Conservation (phyloP, 257 asterid species). For the Nicotiana attenuata region DNA sequence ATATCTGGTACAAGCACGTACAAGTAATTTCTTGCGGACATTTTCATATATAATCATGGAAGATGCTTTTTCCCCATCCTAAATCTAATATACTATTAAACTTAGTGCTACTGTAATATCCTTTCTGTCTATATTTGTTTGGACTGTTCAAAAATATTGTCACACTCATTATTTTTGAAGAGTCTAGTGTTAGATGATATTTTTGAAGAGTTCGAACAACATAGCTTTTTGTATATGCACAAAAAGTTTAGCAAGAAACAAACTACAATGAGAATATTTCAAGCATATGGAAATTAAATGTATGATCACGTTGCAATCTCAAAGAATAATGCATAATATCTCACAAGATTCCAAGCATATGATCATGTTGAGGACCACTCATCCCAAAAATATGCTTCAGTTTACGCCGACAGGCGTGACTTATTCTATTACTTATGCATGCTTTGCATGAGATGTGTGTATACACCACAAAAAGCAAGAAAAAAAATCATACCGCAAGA, state of each 20-base stretch:
- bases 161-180: neutral
- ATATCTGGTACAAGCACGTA: neutral
- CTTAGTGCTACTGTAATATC: neutral
- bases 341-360: neutral
- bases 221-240: neutral
- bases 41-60: neutral
- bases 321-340: conserved; percentile 5
- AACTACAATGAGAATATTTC: neutral
- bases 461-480: neutral
- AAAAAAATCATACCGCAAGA: neutral
- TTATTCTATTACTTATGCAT: conserved; percentile 11
- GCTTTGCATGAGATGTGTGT: conserved; percentile 8
- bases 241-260: neutral
- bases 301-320: neutral
- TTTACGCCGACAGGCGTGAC: conserved; percentile 9
- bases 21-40: neutral
- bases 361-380: conserved; percentile 1
- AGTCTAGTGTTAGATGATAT: no score
- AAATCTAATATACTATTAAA: neutral
- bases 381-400: conserved; percentile 6
- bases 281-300: neutral
- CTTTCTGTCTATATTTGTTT: no score
- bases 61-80: neutral
- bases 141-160: neutral
- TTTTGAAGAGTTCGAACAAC: no score